Percentiles rank a stretch among this genome's conserved stretches.
phyloP scores from a whole-genome alignment of 768 basidiomycete species.

The Pilatotrama ljubarskyi region DNA sequence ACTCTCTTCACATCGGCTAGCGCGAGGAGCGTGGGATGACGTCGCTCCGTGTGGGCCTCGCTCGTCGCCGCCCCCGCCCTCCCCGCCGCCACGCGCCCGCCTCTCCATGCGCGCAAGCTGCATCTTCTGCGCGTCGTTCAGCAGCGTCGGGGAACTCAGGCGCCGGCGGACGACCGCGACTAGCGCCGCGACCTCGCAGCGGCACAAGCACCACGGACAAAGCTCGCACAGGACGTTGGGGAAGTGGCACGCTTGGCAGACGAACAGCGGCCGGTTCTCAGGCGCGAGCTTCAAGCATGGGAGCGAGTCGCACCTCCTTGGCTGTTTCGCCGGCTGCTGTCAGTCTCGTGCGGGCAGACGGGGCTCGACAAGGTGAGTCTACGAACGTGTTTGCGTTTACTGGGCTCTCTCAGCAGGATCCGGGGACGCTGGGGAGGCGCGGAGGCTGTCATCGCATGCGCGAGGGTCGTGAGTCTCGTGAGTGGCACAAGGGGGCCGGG shows the following conservation, averaged over 20 bases:
- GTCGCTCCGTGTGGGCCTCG: background rate
- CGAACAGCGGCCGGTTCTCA: constrained; percentile 24
- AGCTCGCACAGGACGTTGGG: constrained; percentile 22
- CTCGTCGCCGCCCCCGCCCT: background rate
- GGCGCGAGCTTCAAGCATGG: constrained; percentile 27
- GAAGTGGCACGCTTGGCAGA: constrained; percentile 24
- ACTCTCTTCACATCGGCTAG: constrained; percentile 8
- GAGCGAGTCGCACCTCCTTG: constrained; percentile 28
- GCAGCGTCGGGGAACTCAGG: constrained; percentile 27
- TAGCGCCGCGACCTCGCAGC: constrained; percentile 16
- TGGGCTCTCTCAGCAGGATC: constrained; percentile 20
- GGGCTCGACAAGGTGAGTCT: background rate
- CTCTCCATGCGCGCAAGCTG: constrained; percentile 25
- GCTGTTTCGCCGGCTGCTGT: constrained; percentile 14
- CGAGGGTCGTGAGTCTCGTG: constrained; percentile 11
- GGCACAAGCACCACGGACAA: constrained; percentile 28
- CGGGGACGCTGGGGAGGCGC: constrained; percentile 6
- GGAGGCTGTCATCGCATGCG: background rate
- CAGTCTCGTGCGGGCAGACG: background rate
- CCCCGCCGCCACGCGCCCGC: background rate
- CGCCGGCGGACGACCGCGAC: constrained; percentile 20
- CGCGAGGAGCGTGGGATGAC: background rate
- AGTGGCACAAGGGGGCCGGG: background rate
- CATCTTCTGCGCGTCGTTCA: constrained; percentile 31
- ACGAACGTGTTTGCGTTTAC: constrained; percentile 22